Evolutionary conservation across 2,329 filamentous ascomycete genomes (phyloP), one percentile per base, ranked within the genome.

Genomic region (Colletotrichum orchidophilum): DNA sequence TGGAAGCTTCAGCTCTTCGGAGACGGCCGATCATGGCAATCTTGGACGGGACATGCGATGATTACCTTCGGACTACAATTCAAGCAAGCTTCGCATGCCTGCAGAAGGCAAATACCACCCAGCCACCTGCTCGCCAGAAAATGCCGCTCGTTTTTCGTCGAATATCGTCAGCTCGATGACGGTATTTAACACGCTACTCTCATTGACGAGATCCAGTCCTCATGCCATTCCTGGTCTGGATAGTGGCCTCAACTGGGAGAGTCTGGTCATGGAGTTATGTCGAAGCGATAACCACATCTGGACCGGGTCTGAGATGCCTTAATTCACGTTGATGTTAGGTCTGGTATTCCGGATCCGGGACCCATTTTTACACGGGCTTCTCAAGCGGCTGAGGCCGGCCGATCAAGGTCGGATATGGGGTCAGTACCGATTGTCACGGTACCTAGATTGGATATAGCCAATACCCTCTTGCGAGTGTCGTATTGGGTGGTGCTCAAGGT

Each of bases 161-260:
- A 1, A 0, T 9, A 46, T 46, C 18, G 39, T 15, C 8, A 15
- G 13, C 5, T 42, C 2, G 5, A 8, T 42, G 1, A 42, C 39
- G 39, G 6, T 7, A n/a, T 42, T 15, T 3, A 15, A 18, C 0
- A 15, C 39, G n/a, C n/a, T 46, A 9, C 11, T 18, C 21, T 46
- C 39, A 46, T 11, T 46, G 3, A 18, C 1, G 39, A 46, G 39
- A 46, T 18, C 39, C 39, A 1, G 18, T 18, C 21, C 21, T 18
- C 0, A 1, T 9, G 18, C 18, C 11, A n/a, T 7, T 1, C 18
- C 3, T 4, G 39, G 18, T 18, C 1, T 18, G 1, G 8, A 46
- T 3, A 46, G 39, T 46, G 39, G 39, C 18, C 39, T 46, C 6
- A 21, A 46, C 21, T 46, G 39, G 39, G 21, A 46, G 18, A 46